A percentile compares a stretch with the other conserved stretches of the same genome.
These are phyloP conservation scores for Stemphylium vesicarium DNA, from an alignment of 2,329 filamentous ascomycete genomes.

Conservation along the genomic window DNA sequence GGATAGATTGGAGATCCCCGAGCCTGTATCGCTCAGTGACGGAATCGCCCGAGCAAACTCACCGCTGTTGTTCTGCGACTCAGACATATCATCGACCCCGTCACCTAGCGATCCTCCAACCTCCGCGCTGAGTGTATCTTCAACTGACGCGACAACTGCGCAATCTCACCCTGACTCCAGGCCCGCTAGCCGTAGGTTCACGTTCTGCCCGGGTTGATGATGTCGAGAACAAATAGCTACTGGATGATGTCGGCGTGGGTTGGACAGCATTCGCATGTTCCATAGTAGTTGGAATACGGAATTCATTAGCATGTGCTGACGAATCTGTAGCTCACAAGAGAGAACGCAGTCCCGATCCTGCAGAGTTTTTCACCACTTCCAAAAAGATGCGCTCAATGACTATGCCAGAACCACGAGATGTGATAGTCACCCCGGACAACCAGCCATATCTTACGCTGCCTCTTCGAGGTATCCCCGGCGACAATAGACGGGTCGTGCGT, in stretches of 20 bases:
- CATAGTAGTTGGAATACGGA: not conserved
- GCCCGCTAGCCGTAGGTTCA: slow-evolving; percentile 9
- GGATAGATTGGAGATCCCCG: slow-evolving; percentile 5
- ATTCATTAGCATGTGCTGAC: not conserved
- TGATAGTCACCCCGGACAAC: not conserved
- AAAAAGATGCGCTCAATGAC: slow-evolving; percentile 22
- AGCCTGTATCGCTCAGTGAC: not conserved
- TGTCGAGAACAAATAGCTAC: too few species aligned
- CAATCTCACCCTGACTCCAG: not conserved
- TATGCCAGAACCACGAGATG: not conserved
- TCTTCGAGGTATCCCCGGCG: slow-evolving; percentile 2
- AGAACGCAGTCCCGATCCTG: not conserved
- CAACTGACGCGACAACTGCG: slow-evolving; percentile 6
- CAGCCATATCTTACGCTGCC: not conserved
- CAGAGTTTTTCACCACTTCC: not conserved
- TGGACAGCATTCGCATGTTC: not conserved
- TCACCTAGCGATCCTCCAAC: slow-evolving; percentile 23
- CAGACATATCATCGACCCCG: slow-evolving; percentile 18
- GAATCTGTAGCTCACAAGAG: not conserved
- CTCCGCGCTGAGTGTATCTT: slow-evolving; percentile 19
- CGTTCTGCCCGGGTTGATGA: not conserved
- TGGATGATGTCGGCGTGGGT: too few species aligned
- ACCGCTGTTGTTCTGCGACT: slow-evolving; percentile 27
- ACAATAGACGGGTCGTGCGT: slow-evolving; percentile 12
- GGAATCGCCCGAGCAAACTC: slow-evolving; percentile 2